Base-by-base conservation (phyloP, 177 flowering plant genomes). In the Vitis hybrid region DNA sequence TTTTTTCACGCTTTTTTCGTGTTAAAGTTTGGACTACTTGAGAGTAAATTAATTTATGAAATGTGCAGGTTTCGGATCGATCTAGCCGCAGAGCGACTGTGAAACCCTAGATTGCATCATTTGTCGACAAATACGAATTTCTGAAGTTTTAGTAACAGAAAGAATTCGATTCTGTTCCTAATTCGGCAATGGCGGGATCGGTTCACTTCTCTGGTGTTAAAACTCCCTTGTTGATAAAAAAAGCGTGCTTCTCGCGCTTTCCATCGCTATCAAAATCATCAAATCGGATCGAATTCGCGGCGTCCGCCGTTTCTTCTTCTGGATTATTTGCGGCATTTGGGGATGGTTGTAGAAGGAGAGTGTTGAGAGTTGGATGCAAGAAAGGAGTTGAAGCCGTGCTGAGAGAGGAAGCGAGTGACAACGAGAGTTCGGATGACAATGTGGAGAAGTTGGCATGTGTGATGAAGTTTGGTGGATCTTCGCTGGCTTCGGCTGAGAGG, bases 381-480 rank as follows among this genome's bases (percentile, higher is more conserved):
- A 65, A 51, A 40, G 40, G 56, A 65, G 24, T 65, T 12, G 40
- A 65, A 27, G 67, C 67, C 18, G 56, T 65, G 49, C 40, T 51
- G 11, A 6, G n/a, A 51, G 56, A 18, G 52, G 67, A 65, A 52
- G 52, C 13, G 24, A 35, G 46, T 35, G 69, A 66, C 1, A 59
- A 55, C 13, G 69, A 55, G 17, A n/a, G 27, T 52, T 57, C 24
- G 27, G 19, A 13, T 50, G 11, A 40, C 6, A n/a, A 3, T 57
- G 40, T 1, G 10, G 32, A 17, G 21, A 3, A 9, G 2, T 17
- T 57, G 52, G n/a, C 11, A 2, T n/a, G 92, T 64, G 98, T 93
- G 2, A 95, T 93, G 98, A 95, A 95, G 75, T 95, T 95, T 75
- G 99, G 99, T 46, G 99, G 99, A 1, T 94, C 97, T 0, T 94